Evolutionary conservation across 176 grass and related monocot genomes (phyloP).

Genomic region (Poa pratensis): DNA sequence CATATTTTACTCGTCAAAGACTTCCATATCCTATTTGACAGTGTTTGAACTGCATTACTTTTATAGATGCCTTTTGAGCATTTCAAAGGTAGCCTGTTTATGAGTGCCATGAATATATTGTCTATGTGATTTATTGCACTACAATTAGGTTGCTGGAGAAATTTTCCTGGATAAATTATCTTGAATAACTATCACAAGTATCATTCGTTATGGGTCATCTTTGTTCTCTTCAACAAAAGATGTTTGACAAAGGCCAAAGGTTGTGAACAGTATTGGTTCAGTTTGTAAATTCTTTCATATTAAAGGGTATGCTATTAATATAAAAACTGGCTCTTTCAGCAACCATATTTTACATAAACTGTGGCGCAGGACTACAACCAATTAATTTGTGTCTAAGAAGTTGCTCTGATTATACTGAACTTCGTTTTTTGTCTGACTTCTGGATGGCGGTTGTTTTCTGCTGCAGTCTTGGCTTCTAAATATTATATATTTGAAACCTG

Average conservation of each 20-base stretch:
- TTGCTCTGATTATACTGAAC: constrained; percentile 29
- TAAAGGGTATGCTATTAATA: constrained; percentile 17
- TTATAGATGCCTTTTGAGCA: not conserved
- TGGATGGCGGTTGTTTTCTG: constrained; percentile 38
- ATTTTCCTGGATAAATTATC: not conserved
- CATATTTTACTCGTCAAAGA: not conserved
- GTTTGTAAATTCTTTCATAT: not conserved
- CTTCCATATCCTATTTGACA: not conserved
- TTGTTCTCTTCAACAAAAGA: constrained; percentile 14
- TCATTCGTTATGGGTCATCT: not conserved
- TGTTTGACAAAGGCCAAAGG: not conserved
- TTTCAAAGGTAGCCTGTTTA: not conserved
- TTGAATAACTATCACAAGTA: not conserved
- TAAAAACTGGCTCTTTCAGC: not conserved
- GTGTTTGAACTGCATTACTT: not conserved
- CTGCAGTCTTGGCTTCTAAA: constrained; percentile 35
- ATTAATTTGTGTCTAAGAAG: constrained; percentile 9
- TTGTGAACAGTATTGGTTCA: not conserved
- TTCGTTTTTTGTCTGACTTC: constrained; percentile 29
- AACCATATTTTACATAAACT: not conserved
- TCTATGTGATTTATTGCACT: not conserved
- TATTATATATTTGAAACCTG: constrained; percentile 5
- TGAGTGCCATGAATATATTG: not conserved
- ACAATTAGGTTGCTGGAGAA: not conserved
- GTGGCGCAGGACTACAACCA: not conserved